Base-by-base conservation (phyloP, 1,284 basidiomycete species). In the Puccinia horiana region DNA sequence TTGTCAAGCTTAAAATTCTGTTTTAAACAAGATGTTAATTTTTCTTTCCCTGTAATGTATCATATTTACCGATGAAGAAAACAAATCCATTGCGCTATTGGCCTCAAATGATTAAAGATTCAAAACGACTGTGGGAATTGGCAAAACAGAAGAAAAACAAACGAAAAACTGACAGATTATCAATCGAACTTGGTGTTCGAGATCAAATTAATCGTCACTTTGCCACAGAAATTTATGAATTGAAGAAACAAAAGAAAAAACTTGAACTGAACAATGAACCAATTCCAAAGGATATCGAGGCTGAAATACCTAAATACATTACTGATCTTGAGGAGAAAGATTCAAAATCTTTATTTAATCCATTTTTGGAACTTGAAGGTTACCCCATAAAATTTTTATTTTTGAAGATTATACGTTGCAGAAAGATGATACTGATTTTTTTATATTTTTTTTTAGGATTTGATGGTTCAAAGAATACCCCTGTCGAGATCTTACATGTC, bases 401-500 rank as follows among this genome's bases (percentile, higher is more conserved):
- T 16, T 40, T 67, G 8, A n/a, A 40, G 1, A 12, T 40, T 14
- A 8, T 67, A 29, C 16, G 2, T 40, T 40, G 20, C 18, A 5
- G 6, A 26, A n/a, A 4, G n/a, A 58, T 4, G 29, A 14, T 20
- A 52, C 26, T 76, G 11, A 58, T 26, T 76, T 20, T 58, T 12
- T 3, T 6, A 18, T 32, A 58, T 58, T 23, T 40, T 14, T 8
- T 35, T 23, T 0, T n/a, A 88, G 87, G 83, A 37, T 77, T 88
- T 16, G 85, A 88, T 83, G 84, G 86, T 0, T 85, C 87, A 76
- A 49, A 69, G 23, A 86, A 88, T 78, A 87, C 87, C 0, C 87
- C 87, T 0, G 87, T 88, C 0, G 87, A 88, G 82, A 86, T 88
- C 9, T 84, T 88, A 0, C 88, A 88, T 84, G 86, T 87, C 0